These are phyloP conservation scores for Geoglossum cookeanum DNA, from an alignment of 2,329 filamentous ascomycete species.

Conservation along the genomic window DNA sequence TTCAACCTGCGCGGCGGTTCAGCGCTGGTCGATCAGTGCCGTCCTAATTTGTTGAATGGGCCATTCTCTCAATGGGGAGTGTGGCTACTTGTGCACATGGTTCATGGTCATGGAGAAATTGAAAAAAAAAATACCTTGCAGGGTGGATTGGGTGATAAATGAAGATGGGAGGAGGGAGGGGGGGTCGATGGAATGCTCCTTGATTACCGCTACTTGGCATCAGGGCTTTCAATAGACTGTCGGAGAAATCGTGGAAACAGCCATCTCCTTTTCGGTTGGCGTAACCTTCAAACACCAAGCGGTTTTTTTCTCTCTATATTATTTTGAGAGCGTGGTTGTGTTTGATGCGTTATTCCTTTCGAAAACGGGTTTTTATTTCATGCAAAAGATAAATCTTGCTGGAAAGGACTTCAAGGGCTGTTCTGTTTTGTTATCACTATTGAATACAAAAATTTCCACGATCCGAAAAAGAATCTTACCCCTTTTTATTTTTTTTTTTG, in stretches of 20 bases:
- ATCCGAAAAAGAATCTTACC: background rate
- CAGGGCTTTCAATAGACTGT: background rate
- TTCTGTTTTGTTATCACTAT: background rate
- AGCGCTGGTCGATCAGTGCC: constrained; percentile 13
- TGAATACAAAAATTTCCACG: background rate
- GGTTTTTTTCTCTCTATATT: background rate
- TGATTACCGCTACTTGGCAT: background rate
- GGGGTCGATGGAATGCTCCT: background rate
- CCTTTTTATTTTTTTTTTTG: too few species aligned
- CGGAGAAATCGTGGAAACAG: background rate
- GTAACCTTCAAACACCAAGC: background rate
- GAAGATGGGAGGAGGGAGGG: background rate
- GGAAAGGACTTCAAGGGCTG: background rate
- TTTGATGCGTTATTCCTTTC: background rate
- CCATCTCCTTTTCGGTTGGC: background rate
- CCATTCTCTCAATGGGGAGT: background rate
- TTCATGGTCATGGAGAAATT: background rate
- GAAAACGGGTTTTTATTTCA: background rate
- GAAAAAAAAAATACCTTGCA: background rate
- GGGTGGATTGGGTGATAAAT: background rate
- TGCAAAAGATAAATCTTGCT: background rate
- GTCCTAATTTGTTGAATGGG: constrained; percentile 6
- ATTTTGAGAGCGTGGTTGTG: background rate
- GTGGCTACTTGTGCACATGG: background rate
- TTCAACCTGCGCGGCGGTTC: constrained; percentile 3